Conservation (phyloP, 2,329 filamentous ascomycete genomes). For the Colletotrichum tabaci region DNA sequence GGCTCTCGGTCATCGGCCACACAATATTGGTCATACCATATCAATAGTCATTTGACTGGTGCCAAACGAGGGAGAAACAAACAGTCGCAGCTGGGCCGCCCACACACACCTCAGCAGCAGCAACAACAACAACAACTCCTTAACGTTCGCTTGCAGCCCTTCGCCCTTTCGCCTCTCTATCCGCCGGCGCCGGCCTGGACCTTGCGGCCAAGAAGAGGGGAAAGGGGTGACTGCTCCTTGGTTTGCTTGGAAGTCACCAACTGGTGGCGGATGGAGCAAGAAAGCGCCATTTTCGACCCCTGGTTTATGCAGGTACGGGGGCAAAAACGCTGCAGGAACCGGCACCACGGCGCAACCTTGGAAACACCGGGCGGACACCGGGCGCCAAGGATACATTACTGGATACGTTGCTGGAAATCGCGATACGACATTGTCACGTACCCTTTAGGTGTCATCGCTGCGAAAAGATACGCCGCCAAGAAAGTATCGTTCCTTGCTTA, state of each 20-base stretch:
- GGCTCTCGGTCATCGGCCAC: slow-evolving; percentile 9
- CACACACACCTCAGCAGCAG: slow-evolving; percentile 12
- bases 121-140: background rate
- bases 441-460: background rate
- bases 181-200: background rate
- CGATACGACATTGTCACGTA: slow-evolving; percentile 5
- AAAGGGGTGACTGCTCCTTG: background rate
- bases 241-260: slow-evolving; percentile 1
- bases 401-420: too few species aligned
- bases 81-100: slow-evolving; percentile 19
- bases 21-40: background rate
- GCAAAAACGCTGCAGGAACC: slow-evolving; percentile 42
- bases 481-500: slow-evolving; percentile 30
- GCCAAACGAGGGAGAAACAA: slow-evolving; percentile 39
- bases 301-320: slow-evolving; percentile 41
- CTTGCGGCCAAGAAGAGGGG: slow-evolving; percentile 28
- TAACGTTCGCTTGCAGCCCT: slow-evolving; percentile 1
- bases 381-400: slow-evolving; percentile 32
- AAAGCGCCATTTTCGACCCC: slow-evolving; percentile 42
- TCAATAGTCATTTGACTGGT: slow-evolving; percentile 20
- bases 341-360: slow-evolving; percentile 34
- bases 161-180: slow-evolving; percentile 2
- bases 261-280: slow-evolving; percentile 22
- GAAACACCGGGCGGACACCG: slow-evolving; percentile 37
- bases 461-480: slow-evolving; percentile 14